Conservation (phyloP, 1,139 yeast species). For the Meyerozyma elateridarum region DNA sequence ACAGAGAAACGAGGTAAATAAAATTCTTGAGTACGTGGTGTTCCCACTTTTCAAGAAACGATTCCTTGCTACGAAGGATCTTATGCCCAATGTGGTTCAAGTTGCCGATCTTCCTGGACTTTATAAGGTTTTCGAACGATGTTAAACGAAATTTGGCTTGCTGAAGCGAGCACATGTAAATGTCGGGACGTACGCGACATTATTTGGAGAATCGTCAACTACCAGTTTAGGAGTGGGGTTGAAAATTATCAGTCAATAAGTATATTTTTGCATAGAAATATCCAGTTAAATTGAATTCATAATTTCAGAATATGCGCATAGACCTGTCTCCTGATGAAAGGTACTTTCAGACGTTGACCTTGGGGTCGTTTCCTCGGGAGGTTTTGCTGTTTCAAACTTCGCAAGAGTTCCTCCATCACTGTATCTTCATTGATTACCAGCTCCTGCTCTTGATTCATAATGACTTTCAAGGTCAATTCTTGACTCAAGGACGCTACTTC, state of each 20-base stretch:
- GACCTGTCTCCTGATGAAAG: slow-evolving; percentile 21
- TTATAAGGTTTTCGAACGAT: slow-evolving; percentile 88
- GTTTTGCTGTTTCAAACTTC: slow-evolving; percentile 33
- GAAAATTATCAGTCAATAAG: not conserved
- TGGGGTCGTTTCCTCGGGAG: slow-evolving; percentile 38
- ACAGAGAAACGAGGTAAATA: slow-evolving; percentile 20
- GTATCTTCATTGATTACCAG: slow-evolving; percentile 38
- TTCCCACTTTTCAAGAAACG: slow-evolving; percentile 65
- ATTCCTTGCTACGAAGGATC: slow-evolving; percentile 57
- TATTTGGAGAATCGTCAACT: not conserved
- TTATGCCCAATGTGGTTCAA: slow-evolving; percentile 61
- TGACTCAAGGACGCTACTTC: slow-evolving; percentile 19
- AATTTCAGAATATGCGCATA: slow-evolving; percentile 16
- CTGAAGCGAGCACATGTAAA: slow-evolving; percentile 1
- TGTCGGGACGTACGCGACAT: slow-evolving; percentile 2
- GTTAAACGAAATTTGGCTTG: slow-evolving; percentile 40
- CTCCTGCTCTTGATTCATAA: slow-evolving; percentile 31
- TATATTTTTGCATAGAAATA: no score
- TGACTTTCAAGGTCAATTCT: slow-evolving; percentile 27
- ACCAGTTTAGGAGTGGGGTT: slow-evolving; percentile 2
- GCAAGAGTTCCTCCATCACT: slow-evolving; percentile 32
- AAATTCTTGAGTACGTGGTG: slow-evolving; percentile 48
- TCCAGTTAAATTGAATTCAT: no score
- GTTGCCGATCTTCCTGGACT: slow-evolving; percentile 90
- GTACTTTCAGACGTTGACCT: slow-evolving; percentile 24